A percentile compares a stretch with the other conserved stretches of the same genome.
Evolutionary conservation across 1,139 yeast genomes (phyloP).

Genomic region (Geotrichum reessii): DNA sequence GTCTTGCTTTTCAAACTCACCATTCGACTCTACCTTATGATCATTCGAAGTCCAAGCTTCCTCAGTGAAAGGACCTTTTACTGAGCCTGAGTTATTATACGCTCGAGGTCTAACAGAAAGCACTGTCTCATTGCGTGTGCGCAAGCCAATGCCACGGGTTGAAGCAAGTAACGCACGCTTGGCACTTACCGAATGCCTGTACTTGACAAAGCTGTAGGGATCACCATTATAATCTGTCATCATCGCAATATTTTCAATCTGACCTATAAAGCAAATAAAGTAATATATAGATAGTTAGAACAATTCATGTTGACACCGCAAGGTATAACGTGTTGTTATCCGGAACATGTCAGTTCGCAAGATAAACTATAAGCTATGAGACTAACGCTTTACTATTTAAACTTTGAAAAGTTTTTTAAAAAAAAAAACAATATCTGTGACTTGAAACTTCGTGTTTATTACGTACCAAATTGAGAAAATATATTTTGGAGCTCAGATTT

Average conservation of each 20-base stretch:
- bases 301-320: too few species aligned
- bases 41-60: too few species aligned
- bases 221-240: background rate
- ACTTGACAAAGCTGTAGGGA: constrained; percentile 12
- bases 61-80: too few species aligned
- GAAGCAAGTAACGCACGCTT: constrained; percentile 4
- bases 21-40: too few species aligned
- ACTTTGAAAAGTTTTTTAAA: too few species aligned
- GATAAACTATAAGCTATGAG: too few species aligned
- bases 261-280: constrained; percentile 3
- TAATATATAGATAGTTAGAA: background rate
- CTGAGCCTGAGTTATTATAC: background rate
- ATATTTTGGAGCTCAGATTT: constrained; percentile 3
- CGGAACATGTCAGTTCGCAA: too few species aligned
- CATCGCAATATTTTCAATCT: constrained; percentile 4
- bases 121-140: constrained; percentile 1
- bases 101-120: constrained; percentile 12
- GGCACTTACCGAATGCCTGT: constrained; percentile 2
- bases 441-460: background rate
- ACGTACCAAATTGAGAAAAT: constrained; percentile 15
- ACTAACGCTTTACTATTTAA: too few species aligned
- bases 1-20: too few species aligned
- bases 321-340: too few species aligned
- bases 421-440: too few species aligned
- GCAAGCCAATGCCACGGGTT: background rate